Conservation (phyloP, 352 stramenopile species). For the Phytopythium kandeliae region DNA sequence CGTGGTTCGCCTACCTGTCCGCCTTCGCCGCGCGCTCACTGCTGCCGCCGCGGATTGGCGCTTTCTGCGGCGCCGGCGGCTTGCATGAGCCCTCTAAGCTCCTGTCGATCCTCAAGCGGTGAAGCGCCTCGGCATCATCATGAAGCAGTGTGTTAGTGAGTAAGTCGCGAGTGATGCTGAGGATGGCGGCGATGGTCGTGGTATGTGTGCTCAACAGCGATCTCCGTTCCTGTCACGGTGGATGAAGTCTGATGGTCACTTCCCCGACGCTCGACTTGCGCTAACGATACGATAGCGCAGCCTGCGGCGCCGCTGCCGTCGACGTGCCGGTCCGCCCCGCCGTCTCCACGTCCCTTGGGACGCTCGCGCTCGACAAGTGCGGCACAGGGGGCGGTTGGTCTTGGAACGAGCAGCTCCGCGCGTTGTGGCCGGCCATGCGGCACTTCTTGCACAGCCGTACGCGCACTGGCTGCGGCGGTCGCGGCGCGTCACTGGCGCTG, state of each 20-base stretch:
- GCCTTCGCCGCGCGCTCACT: slow-evolving; percentile 19
- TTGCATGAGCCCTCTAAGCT: slow-evolving; percentile 34
- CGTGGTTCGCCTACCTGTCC: slow-evolving; percentile 35
- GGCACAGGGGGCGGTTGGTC: neutral
- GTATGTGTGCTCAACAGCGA: neutral
- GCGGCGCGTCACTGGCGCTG: slow-evolving; percentile 1
- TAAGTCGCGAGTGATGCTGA: no score
- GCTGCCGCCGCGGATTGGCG: slow-evolving; percentile 21
- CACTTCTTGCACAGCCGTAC: slow-evolving; percentile 45
- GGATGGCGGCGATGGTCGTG: no score
- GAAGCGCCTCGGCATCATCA: no score
- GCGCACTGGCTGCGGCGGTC: slow-evolving; percentile 8
- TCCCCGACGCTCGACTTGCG: neutral
- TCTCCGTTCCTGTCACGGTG: neutral
- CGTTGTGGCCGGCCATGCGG: slow-evolving; percentile 38
- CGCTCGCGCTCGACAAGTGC: neutral
- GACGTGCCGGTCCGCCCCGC: neutral
- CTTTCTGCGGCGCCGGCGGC: slow-evolving; percentile 16
- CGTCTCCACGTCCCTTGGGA: neutral
- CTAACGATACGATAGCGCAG: neutral
- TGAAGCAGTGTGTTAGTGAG: neutral
- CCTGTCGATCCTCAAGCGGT: slow-evolving; percentile 32
- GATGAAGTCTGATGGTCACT: no score
- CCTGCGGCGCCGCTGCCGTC: neutral
- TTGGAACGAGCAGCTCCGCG: slow-evolving; percentile 33